Conservation (phyloP, 202 grass and related monocot species). For the Alloteropsis angusta region DNA sequence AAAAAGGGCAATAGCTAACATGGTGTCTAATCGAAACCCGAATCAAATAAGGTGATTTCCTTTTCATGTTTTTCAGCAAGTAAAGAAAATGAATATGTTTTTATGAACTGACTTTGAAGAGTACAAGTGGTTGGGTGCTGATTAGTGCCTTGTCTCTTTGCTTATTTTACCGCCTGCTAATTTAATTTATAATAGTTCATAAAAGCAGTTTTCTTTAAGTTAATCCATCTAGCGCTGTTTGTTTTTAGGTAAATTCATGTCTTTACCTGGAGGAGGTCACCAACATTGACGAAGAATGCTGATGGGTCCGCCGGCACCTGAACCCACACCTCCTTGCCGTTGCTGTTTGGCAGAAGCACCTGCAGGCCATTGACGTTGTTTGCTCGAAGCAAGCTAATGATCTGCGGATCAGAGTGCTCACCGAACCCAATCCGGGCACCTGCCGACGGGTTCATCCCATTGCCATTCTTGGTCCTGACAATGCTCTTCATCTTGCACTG, state of each 20-base stretch:
- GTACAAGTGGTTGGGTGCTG: background rate
- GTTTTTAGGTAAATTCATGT: background rate
- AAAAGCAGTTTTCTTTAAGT: background rate
- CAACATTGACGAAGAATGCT: slow-evolving; percentile 75
- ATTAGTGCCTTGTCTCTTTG: background rate
- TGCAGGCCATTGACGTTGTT: slow-evolving; percentile 80
- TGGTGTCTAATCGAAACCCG: background rate
- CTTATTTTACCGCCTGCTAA: background rate
- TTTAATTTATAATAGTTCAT: background rate
- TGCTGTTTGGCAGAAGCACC: slow-evolving; percentile 27
- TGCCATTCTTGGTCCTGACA: slow-evolving; percentile 31
- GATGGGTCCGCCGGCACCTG: slow-evolving; percentile 63
- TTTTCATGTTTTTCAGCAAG: slow-evolving; percentile 4
- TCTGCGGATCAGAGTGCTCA: slow-evolving; percentile 90
- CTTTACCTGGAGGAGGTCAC: slow-evolving; percentile 79
- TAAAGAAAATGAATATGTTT: too few species aligned
- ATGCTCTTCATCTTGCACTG: slow-evolving; percentile 36
- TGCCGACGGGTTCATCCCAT: slow-evolving; percentile 4
- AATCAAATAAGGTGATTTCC: background rate
- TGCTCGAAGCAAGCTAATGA: slow-evolving; percentile 77
- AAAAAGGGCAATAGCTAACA: background rate
- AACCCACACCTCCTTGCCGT: slow-evolving; percentile 40
- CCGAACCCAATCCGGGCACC: slow-evolving; percentile 67
- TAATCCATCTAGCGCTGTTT: slow-evolving; percentile 7
- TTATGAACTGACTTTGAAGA: slow-evolving; percentile 1